A percentile compares a stretch with the other conserved stretches of the same genome.
phyloP scores from a whole-genome alignment of 139 green algal genomes.

The Haematococcus sp. region DNA sequence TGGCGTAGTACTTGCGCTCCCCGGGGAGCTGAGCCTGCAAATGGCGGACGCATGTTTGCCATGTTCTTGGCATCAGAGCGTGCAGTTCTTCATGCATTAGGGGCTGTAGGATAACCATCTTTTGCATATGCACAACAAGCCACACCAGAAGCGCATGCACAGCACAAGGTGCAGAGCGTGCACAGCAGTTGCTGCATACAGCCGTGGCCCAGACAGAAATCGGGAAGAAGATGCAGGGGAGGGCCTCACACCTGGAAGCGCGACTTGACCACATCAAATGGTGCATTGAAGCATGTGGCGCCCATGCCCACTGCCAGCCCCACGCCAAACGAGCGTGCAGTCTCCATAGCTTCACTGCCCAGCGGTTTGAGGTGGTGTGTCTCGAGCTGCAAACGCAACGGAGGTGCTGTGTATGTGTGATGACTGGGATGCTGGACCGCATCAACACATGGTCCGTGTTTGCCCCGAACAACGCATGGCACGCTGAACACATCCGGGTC shows the following conservation, averaged over 20 bases:
- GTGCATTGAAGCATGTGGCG: conserved; percentile 55
- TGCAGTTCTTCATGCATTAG: too few species aligned
- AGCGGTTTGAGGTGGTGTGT: conserved; percentile 7
- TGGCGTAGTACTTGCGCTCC: conserved; percentile 18
- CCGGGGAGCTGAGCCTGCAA: conserved; percentile 34
- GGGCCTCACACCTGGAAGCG: conserved; percentile 32
- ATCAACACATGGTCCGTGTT: neutral
- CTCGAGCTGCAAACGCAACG: neutral
- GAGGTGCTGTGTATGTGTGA: neutral
- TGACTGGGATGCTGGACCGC: neutral
- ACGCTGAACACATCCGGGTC: too few species aligned
- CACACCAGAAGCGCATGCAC: too few species aligned
- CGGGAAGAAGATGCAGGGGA: too few species aligned
- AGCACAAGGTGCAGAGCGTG: too few species aligned
- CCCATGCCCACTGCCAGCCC: conserved; percentile 35
- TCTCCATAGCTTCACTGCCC: conserved; percentile 10
- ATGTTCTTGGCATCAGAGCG: neutral
- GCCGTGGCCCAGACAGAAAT: too few species aligned
- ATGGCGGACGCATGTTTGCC: neutral
- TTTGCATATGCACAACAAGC: too few species aligned
- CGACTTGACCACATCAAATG: conserved; percentile 54
- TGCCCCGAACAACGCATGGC: too few species aligned
- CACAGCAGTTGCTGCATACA: too few species aligned
- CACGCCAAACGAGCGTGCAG: conserved; percentile 23
- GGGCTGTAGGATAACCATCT: too few species aligned